Conservation (phyloP, 1,139 yeast species). For the Blastobotrys niveus region DNA sequence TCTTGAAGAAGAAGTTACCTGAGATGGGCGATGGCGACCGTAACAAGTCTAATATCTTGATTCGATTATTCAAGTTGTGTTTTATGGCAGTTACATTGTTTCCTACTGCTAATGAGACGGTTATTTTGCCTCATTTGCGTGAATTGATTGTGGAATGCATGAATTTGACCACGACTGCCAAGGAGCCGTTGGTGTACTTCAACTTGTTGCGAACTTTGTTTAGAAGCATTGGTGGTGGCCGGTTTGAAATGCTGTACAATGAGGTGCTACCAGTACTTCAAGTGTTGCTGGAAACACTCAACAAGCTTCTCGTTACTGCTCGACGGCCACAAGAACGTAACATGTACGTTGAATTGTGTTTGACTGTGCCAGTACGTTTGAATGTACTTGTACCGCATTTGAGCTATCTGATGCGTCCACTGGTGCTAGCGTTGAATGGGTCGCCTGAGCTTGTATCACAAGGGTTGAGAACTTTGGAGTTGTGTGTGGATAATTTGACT, state of each 20-base stretch:
- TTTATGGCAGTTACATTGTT: conserved; percentile 94
- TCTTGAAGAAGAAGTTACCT: conserved; percentile 64
- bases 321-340: conserved; percentile 88
- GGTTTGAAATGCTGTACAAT: conserved; percentile 85
- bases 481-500: conserved; percentile 94
- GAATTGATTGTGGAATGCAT: conserved; percentile 75
- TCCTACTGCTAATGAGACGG: conserved; percentile 81
- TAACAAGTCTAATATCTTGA: conserved; percentile 72
- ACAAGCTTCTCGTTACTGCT: conserved; percentile 75
- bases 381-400: conserved; percentile 92
- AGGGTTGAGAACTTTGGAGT: conserved; percentile 86
- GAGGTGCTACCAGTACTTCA: conserved; percentile 90
- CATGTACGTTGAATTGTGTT: conserved; percentile 85
- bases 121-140: conserved; percentile 80
- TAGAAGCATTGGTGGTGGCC: conserved; percentile 93
- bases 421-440: conserved; percentile 86
- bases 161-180: conserved; percentile 76
- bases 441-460: conserved; percentile 88
- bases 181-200: conserved; percentile 86
- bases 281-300: conserved; percentile 75
- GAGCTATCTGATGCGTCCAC: conserved; percentile 79
- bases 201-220: conserved; percentile 83
- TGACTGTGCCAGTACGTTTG: conserved; percentile 90
- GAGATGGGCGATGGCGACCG: conserved; percentile 79
- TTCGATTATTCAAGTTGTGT: conserved; percentile 80